Evolutionary conservation across 2,329 filamentous ascomycete species (phyloP).

Genomic region (Zymoseptoria brevis): DNA sequence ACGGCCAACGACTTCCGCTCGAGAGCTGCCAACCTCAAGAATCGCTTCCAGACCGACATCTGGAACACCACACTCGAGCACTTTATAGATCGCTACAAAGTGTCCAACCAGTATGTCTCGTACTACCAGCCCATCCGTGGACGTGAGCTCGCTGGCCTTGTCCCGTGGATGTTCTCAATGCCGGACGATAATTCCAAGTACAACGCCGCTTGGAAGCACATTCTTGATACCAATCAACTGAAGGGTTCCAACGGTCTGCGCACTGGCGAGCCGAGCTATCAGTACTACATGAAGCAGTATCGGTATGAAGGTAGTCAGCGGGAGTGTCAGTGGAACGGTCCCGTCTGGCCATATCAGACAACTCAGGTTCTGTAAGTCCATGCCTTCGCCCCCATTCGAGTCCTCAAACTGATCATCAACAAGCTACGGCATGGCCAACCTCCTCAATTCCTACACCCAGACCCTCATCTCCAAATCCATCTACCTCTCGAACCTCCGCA

Average conservation of each 20-base stretch:
- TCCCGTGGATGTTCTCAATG: slow-evolving; percentile 38
- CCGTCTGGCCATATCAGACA: slow-evolving; percentile 39
- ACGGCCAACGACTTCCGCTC: slow-evolving; percentile 14
- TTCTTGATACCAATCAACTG: slow-evolving; percentile 30
- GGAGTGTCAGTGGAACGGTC: slow-evolving; percentile 42
- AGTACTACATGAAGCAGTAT: slow-evolving; percentile 41
- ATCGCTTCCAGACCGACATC: slow-evolving; percentile 32
- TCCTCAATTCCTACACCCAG: slow-evolving; percentile 36
- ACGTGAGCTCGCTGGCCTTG: slow-evolving; percentile 37
- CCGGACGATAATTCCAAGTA: slow-evolving; percentile 34
- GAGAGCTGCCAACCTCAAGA: slow-evolving; percentile 31
- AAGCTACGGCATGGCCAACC: slow-evolving; percentile 33
- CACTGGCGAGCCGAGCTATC: slow-evolving; percentile 38
- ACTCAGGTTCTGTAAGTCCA: slow-evolving; percentile 30
- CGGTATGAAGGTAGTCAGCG: slow-evolving; percentile 28
- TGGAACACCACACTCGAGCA: slow-evolving; percentile 40
- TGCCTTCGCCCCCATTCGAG: neutral
- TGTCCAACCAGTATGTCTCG: slow-evolving; percentile 32
- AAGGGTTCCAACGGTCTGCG: slow-evolving; percentile 33
- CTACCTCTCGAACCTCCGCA: slow-evolving; percentile 32
- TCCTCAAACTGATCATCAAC: neutral
- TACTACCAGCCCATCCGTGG: slow-evolving; percentile 37
- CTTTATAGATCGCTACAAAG: slow-evolving; percentile 38
- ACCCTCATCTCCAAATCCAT: slow-evolving; percentile 25
- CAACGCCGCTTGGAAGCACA: slow-evolving; percentile 33